A percentile compares a stretch with the other conserved stretches of the same genome.
These are phyloP conservation scores for Globisporangium mamillatum DNA, from an alignment of 352 stramenopile species.

Conservation along the genomic window DNA sequence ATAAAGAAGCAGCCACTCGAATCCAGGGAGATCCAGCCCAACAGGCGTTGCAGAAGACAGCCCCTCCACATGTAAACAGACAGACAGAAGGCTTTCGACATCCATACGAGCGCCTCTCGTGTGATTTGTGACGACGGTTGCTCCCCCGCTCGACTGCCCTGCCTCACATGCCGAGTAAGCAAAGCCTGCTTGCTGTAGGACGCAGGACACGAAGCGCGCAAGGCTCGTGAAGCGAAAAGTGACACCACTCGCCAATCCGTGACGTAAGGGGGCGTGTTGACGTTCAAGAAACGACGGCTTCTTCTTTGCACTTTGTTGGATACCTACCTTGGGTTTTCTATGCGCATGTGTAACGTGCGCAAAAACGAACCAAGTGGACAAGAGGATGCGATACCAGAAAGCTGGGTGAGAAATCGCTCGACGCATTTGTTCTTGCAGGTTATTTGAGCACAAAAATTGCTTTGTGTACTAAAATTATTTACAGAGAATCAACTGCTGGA, in stretches of 20 bases:
- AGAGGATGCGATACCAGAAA: background rate
- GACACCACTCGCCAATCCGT: background rate
- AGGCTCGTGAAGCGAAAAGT: background rate
- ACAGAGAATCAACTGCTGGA: background rate
- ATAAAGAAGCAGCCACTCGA: background rate
- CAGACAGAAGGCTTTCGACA: background rate
- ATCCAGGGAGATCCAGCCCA: background rate
- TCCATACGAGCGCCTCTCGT: background rate
- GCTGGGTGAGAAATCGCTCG: background rate
- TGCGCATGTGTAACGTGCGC: background rate
- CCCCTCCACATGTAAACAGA: background rate
- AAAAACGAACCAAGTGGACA: background rate
- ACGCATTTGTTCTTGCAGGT: background rate
- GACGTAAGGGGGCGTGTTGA: constrained; percentile 1
- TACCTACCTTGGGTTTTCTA: constrained; percentile 1
- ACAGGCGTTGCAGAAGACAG: background rate
- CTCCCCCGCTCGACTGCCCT: no score
- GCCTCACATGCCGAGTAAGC: background rate
- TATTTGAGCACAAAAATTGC: background rate
- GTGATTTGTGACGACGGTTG: no score
- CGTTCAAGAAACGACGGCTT: background rate
- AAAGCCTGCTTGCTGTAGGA: background rate
- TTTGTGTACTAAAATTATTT: background rate
- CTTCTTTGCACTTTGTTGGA: background rate
- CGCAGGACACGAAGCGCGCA: background rate